phyloP scores from a whole-genome alignment of 1,284 basidiomycete species.

The Ceratobasidium sp. region DNA sequence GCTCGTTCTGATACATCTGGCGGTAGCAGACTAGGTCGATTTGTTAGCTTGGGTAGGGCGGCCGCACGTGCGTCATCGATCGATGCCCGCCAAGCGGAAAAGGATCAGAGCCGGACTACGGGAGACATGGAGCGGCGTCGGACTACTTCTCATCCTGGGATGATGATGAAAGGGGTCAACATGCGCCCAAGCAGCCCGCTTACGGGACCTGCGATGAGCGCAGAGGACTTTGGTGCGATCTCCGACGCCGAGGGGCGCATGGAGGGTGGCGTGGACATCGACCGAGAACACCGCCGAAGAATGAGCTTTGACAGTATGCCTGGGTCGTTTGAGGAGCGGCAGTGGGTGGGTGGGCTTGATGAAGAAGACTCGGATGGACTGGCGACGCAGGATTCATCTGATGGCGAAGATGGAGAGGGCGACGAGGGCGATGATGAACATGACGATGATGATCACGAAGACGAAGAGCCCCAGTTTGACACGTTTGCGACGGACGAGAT shows the following conservation, averaged over 20 bases:
- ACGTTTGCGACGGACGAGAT: constrained; percentile 82
- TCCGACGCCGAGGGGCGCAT: constrained; percentile 49
- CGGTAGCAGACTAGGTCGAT: constrained; percentile 71
- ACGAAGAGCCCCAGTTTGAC: constrained; percentile 71
- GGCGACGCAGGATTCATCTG: constrained; percentile 38
- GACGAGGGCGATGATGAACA: constrained; percentile 50
- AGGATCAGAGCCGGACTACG: constrained; percentile 5
- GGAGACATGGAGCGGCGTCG: constrained; percentile 43
- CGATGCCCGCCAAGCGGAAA: constrained; percentile 40
- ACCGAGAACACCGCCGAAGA: constrained; percentile 55
- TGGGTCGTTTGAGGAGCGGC: constrained; percentile 65
- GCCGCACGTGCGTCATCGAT: constrained; percentile 42
- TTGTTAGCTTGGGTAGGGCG: constrained; percentile 51
- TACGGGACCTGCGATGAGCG: constrained; percentile 48
- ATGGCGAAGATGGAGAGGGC: constrained; percentile 43
- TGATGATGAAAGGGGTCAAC: constrained; percentile 12
- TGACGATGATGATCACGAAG: constrained; percentile 53
- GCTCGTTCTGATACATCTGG: constrained; percentile 87
- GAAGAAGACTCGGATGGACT: constrained; percentile 47
- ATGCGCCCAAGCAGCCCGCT: constrained; percentile 18
- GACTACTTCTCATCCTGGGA: constrained; percentile 36
- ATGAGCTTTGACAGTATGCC: constrained; percentile 75
- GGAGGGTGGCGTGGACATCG: constrained; percentile 53
- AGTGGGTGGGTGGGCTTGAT: constrained; percentile 48
- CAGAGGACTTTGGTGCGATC: constrained; percentile 44